A percentile compares a stretch with the other conserved stretches of the same genome.
Conservation (phyloP, 2,329 filamentous ascomycete genomes). For the Atkinsonella texensis region DNA sequence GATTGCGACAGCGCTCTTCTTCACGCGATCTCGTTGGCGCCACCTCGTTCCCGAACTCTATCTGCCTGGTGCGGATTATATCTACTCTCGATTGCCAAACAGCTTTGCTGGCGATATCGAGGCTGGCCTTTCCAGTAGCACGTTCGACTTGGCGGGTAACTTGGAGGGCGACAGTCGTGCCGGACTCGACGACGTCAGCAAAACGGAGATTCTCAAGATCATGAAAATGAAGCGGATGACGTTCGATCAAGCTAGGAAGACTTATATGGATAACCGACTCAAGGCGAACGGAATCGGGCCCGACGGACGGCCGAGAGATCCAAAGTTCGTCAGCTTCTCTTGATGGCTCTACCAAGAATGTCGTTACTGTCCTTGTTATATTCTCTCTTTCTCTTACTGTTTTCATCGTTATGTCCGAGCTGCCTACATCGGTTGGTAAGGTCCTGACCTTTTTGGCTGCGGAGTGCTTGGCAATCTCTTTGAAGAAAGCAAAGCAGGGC, state of each 20-base stretch:
- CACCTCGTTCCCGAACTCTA: conserved; percentile 50
- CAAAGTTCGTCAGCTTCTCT: conserved; percentile 86
- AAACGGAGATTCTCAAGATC: conserved; percentile 72
- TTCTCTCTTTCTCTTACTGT: background rate
- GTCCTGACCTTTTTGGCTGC: background rate
- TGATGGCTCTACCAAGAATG: conserved; percentile 11
- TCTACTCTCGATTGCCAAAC: conserved; percentile 67
- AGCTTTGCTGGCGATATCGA: conserved; percentile 79
- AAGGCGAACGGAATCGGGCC: conserved; percentile 76
- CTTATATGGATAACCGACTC: conserved; percentile 79
- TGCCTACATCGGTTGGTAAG: background rate
- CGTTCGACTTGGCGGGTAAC: conserved; percentile 75
- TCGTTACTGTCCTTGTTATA: background rate
- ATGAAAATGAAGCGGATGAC: conserved; percentile 76
- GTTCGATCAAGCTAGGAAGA: conserved; percentile 83
- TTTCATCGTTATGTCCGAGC: no score
- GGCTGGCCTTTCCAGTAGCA: conserved; percentile 68
- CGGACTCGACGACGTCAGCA: conserved; percentile 70
- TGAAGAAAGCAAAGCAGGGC: no score
- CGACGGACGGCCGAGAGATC: conserved; percentile 79
- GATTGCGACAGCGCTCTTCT: conserved; percentile 62
- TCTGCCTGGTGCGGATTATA: conserved; percentile 42
- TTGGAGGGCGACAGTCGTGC: conserved; percentile 68
- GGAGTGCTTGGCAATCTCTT: background rate
- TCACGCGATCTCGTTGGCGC: conserved; percentile 70